Percentiles rank a stretch among this genome's conserved stretches.
phyloP scores from a whole-genome alignment of 805 yeast genomes.

The Vanderwaltozyma verrucispora region DNA sequence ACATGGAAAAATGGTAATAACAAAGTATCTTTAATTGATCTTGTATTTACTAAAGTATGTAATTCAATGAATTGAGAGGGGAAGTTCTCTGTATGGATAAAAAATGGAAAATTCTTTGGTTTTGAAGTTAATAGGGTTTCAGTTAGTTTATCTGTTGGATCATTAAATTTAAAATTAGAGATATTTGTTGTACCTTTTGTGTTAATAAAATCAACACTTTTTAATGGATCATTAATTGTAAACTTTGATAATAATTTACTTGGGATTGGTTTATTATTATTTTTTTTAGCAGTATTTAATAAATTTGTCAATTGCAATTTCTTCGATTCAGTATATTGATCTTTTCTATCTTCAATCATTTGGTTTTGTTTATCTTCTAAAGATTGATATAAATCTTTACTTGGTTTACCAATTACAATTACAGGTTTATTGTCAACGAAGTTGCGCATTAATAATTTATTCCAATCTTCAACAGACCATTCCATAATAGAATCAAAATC shows the following conservation, averaged over 20 bases:
- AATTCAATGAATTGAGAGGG: constrained; percentile 71
- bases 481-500: constrained; percentile 42
- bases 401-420: constrained; percentile 64
- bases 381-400: constrained; percentile 38
- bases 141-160: constrained; percentile 25
- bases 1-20: constrained; percentile 58
- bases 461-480: constrained; percentile 70
- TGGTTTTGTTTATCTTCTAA: constrained; percentile 42
- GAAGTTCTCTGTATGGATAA: constrained; percentile 68
- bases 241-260: constrained; percentile 49
- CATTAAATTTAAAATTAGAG: constrained; percentile 29
- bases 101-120: constrained; percentile 50
- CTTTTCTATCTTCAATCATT: constrained; percentile 39
- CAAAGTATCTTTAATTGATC: constrained; percentile 35
- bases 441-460: constrained; percentile 37
- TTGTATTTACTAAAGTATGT: constrained; percentile 47
- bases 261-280: constrained; percentile 74
- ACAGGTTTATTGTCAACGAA: constrained; percentile 55
- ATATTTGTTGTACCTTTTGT: constrained; percentile 60
- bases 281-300: constrained; percentile 51
- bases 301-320: constrained; percentile 39
- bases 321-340: constrained; percentile 48
- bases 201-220: constrained; percentile 54
- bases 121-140: constrained; percentile 18
- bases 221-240: constrained; percentile 63